phyloP scores from a whole-genome alignment of 345 rosid genomes.

The Excoecaria agallocha region DNA sequence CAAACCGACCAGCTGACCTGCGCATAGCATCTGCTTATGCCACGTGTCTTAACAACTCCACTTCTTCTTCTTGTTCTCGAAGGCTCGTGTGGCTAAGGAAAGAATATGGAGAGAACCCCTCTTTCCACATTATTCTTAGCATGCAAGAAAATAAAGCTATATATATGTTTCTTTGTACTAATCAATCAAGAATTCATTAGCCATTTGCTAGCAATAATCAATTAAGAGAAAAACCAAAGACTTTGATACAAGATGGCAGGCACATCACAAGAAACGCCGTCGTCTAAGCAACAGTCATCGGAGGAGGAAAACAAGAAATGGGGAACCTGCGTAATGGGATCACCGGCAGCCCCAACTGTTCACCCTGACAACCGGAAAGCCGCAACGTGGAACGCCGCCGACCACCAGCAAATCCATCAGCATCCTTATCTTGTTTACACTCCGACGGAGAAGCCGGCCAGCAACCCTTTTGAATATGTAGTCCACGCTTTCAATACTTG shows the following conservation, averaged over 20 bases:
- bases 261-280: conserved; percentile 1
- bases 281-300: conserved; percentile 1
- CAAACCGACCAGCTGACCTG: neutral
- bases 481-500: conserved; percentile 66
- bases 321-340: conserved; percentile 86
- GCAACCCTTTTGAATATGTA: conserved; percentile 67
- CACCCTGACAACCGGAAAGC: conserved; percentile 90
- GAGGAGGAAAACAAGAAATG: conserved; percentile 56
- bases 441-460: conserved; percentile 52
- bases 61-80: neutral
- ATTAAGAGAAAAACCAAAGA: neutral
- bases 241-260: conserved; percentile 9
- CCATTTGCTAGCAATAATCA: neutral
- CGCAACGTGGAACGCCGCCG: conserved; percentile 69
- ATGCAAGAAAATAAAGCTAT: neutral
- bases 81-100: neutral
- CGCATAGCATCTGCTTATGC: neutral
- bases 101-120: neutral
- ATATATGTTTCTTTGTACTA: neutral
- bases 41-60: neutral
- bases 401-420: conserved; percentile 45
- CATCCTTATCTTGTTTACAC: conserved; percentile 70
- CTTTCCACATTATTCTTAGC: neutral
- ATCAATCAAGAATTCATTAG: neutral
- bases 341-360: conserved; percentile 64